Evolutionary conservation across 1,139 yeast genomes (phyloP).

Genomic region (Petasospora fabianii): DNA sequence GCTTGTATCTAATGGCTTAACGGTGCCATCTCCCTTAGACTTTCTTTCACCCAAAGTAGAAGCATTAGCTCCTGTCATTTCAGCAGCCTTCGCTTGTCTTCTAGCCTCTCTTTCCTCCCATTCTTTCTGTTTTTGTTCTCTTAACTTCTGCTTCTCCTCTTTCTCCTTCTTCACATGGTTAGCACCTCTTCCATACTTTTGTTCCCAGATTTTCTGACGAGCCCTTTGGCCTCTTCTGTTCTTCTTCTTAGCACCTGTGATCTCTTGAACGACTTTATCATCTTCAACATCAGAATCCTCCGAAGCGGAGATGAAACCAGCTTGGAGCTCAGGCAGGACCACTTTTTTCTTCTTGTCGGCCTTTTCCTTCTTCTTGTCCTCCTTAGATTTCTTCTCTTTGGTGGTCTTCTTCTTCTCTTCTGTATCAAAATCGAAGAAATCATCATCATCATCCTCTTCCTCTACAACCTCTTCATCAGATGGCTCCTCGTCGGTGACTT

Average conservation of each 20-base stretch:
- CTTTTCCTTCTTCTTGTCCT: slow-evolving; percentile 28
- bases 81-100: slow-evolving; percentile 52
- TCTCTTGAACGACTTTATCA: slow-evolving; percentile 54
- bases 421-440: slow-evolving; percentile 12
- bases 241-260: slow-evolving; percentile 52
- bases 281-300: slow-evolving; percentile 49
- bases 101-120: slow-evolving; percentile 71
- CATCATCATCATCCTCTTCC: slow-evolving; percentile 30
- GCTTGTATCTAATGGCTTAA: background rate
- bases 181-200: slow-evolving; percentile 81
- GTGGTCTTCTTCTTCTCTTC: slow-evolving; percentile 5
- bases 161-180: slow-evolving; percentile 70
- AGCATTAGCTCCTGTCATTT: slow-evolving; percentile 38
- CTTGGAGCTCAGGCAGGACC: slow-evolving; percentile 63
- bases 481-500: no score
- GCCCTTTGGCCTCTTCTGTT: slow-evolving; percentile 97
- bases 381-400: slow-evolving; percentile 35
- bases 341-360: slow-evolving; percentile 27
- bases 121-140: slow-evolving; percentile 57
- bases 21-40: background rate
- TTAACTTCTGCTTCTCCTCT: slow-evolving; percentile 48
- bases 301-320: slow-evolving; percentile 79
- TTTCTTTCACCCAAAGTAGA: slow-evolving; percentile 40
- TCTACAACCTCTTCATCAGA: slow-evolving; percentile 53
- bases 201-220: slow-evolving; percentile 93